phyloP scores from a whole-genome alignment of 208 protist genomes.

The Leishmania tropica region DNA sequence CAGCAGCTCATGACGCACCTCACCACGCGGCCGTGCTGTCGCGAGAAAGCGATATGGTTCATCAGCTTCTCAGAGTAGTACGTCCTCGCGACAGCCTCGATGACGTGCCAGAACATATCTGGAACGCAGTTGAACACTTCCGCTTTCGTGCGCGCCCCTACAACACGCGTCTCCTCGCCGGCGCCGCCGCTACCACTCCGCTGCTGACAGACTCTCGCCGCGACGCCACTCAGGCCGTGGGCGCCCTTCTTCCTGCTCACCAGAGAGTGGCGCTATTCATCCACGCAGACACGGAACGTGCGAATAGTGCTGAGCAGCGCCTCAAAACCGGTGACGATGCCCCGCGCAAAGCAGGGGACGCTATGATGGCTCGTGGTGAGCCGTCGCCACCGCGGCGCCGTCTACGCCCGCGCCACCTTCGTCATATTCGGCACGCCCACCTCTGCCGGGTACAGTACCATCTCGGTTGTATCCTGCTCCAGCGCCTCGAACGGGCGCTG shows the following conservation, averaged over 20 bases:
- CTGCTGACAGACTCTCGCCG: neutral
- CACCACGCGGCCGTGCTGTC: conserved; percentile 5
- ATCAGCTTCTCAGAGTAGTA: conserved; percentile 1
- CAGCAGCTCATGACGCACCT: conserved; percentile 19
- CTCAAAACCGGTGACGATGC: conserved; percentile 10
- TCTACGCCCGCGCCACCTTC: conserved; percentile 11
- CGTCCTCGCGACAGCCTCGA: conserved; percentile 19
- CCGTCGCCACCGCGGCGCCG: conserved; percentile 7
- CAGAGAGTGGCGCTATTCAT: conserved; percentile 12
- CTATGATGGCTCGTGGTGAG: conserved; percentile 13
- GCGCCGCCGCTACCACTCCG: neutral
- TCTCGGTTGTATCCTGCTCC: conserved; percentile 6
- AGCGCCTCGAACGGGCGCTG: conserved; percentile 27
- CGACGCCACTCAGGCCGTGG: neutral
- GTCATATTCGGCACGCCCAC: conserved; percentile 10
- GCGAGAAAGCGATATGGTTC: conserved; percentile 35
- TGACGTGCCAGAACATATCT: conserved; percentile 6
- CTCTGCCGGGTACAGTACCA: conserved; percentile 14
- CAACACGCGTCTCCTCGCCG: neutral
- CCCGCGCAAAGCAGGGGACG: conserved; percentile 2
- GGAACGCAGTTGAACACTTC: conserved; percentile 1
- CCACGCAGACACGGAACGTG: conserved; percentile 7
- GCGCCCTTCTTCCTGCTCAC: neutral
- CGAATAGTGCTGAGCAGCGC: conserved; percentile 8
- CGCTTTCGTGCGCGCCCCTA: conserved; percentile 3